Conservation (phyloP, 768 basidiomycete genomes). For the Coprinellus aureogranulatus region DNA sequence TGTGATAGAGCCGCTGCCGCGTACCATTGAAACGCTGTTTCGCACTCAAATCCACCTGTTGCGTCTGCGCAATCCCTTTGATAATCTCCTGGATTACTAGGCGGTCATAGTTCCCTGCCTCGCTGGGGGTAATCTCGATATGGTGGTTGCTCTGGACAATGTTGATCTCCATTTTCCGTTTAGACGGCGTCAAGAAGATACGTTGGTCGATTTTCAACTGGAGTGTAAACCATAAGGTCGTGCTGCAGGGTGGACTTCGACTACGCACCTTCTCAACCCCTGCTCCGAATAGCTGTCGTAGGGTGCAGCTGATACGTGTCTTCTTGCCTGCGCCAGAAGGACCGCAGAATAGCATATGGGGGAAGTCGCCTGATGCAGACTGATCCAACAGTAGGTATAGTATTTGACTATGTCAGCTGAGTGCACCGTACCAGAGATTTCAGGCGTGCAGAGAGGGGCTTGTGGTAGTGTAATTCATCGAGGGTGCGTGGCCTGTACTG, state of each 20-base stretch:
- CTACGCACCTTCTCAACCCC: constrained; percentile 91
- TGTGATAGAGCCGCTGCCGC: too few species aligned
- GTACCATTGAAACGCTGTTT: constrained; percentile 98
- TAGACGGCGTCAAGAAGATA: constrained; percentile 90
- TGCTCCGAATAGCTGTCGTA: constrained; percentile 84
- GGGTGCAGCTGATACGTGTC: constrained; percentile 87
- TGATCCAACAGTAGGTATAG: too few species aligned
- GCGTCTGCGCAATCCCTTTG: constrained; percentile 98
- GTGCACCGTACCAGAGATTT: constrained; percentile 62
- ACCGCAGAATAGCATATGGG: constrained; percentile 96
- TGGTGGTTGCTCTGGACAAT: constrained; percentile 97
- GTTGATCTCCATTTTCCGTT: constrained; percentile 95
- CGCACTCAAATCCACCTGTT: constrained; percentile 94
- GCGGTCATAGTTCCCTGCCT: constrained; percentile 93
- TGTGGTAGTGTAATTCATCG: constrained; percentile 86
- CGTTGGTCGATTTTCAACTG: constrained; percentile 98
- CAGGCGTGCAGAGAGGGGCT: constrained; percentile 73
- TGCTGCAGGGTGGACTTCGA: neutral
- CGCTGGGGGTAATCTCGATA: constrained; percentile 98
- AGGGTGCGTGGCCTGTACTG: constrained; percentile 85
- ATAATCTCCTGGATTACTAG: constrained; percentile 94
- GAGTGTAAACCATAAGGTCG: neutral
- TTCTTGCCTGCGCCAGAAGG: constrained; percentile 98
- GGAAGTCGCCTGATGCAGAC: constrained; percentile 92
- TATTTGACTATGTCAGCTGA: neutral